Conservation (phyloP, 2,329 filamentous ascomycete genomes). For the Penicillium hordei region DNA sequence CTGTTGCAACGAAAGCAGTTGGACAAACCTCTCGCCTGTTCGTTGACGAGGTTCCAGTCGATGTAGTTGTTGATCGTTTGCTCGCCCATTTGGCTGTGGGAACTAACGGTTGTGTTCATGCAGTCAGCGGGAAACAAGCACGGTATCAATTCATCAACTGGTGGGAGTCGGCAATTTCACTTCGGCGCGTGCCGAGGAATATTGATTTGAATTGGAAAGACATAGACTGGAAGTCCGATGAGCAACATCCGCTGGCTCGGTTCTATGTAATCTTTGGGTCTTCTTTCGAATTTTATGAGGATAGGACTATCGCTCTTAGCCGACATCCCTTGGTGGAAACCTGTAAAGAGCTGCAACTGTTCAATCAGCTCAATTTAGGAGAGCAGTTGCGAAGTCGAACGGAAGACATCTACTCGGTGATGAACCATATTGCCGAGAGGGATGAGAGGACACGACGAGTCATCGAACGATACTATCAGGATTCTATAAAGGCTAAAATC, state of each 20-base stretch:
- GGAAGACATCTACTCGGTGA: neutral
- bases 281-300: neutral
- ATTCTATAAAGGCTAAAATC: neutral
- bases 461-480: neutral
- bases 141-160: neutral
- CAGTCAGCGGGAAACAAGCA: neutral
- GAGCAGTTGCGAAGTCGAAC: neutral
- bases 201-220: neutral
- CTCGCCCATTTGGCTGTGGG: neutral
- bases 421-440: neutral
- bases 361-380: neutral
- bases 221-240: neutral
- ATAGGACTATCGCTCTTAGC: neutral
- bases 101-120: neutral
- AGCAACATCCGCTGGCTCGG: neutral
- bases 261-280: neutral
- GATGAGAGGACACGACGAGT: neutral
- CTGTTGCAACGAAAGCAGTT: neutral
- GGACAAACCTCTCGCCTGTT: neutral
- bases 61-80: neutral
- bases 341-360: neutral
- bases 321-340: neutral
- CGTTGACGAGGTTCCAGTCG: neutral
- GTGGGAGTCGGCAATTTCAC: neutral
- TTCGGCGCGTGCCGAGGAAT: neutral